phyloP scores from a whole-genome alignment of 768 basidiomycete species.

The Boletus fagicola region DNA sequence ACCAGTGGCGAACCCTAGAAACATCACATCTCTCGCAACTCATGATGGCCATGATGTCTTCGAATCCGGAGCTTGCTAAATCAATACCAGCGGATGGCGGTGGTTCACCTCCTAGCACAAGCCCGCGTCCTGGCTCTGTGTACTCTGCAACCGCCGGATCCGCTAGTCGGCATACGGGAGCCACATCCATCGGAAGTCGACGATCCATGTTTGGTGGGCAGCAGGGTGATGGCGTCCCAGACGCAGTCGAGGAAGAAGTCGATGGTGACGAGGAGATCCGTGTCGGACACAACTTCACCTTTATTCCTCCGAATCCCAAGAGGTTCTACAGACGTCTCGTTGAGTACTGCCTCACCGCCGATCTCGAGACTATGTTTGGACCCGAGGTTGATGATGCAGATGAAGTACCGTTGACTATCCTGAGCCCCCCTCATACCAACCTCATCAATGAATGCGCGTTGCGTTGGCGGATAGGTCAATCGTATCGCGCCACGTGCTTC shows the following conservation, averaged over 20 bases:
- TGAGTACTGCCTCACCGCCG: slow-evolving; percentile 76
- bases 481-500: slow-evolving; percentile 77
- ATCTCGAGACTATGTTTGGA: slow-evolving; percentile 86
- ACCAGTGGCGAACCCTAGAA: slow-evolving; percentile 79
- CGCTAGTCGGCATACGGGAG: slow-evolving; percentile 51
- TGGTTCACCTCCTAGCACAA: slow-evolving; percentile 19
- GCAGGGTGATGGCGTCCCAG: slow-evolving; percentile 32
- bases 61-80: slow-evolving; percentile 84
- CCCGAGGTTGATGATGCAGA: slow-evolving; percentile 92
- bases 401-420: slow-evolving; percentile 90
- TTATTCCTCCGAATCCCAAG: slow-evolving; percentile 85
- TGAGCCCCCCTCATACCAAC: slow-evolving; percentile 75
- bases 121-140: slow-evolving; percentile 54
- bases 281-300: slow-evolving; percentile 79
- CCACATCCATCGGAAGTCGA: slow-evolving; percentile 66
- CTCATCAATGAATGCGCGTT: slow-evolving; percentile 85
- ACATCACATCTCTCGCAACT: slow-evolving; percentile 82
- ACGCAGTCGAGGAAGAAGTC: slow-evolving; percentile 39
- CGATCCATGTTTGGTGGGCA: slow-evolving; percentile 50
- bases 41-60: slow-evolving; percentile 81
- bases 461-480: slow-evolving; percentile 84
- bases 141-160: slow-evolving; percentile 44
- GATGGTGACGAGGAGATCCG: slow-evolving; percentile 68
- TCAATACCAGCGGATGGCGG: slow-evolving; percentile 57
- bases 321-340: slow-evolving; percentile 83